Conservation (phyloP, 192 early-diverging fungal species). For the Coemansia sp. region DNA sequence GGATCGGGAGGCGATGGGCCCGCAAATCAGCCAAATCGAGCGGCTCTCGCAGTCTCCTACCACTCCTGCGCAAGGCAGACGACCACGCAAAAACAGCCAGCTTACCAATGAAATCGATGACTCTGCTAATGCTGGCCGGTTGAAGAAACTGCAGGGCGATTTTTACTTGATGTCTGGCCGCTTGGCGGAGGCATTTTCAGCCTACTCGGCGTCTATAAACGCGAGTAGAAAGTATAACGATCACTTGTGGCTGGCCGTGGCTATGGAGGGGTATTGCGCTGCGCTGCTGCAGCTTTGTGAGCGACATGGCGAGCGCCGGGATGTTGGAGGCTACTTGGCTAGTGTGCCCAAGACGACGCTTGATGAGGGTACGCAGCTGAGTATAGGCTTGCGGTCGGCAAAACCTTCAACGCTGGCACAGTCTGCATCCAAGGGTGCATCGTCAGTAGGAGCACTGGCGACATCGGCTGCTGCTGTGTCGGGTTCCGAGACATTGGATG, state of each 20-base stretch:
- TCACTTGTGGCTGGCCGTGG: slow-evolving; percentile 54
- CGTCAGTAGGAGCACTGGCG: background rate
- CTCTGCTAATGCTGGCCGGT: slow-evolving; percentile 26
- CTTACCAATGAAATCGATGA: slow-evolving; percentile 7
- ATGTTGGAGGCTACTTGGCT: slow-evolving; percentile 8
- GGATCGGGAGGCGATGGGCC: slow-evolving; percentile 27
- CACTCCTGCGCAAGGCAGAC: background rate
- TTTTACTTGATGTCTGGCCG: slow-evolving; percentile 49
- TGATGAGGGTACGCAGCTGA: background rate
- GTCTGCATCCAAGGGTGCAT: background rate
- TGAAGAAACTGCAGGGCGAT: slow-evolving; percentile 56
- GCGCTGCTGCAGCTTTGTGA: slow-evolving; percentile 46
- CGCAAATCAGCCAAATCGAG: slow-evolving; percentile 9
- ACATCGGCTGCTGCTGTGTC: background rate
- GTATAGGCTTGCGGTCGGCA: background rate
- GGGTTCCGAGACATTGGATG: background rate
- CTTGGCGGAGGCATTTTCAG: slow-evolving; percentile 41
- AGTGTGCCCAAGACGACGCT: slow-evolving; percentile 6
- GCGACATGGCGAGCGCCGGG: slow-evolving; percentile 23
- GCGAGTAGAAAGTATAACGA: slow-evolving; percentile 33
- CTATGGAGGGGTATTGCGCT: slow-evolving; percentile 53
- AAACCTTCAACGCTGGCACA: background rate
- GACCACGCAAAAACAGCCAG: slow-evolving; percentile 3
- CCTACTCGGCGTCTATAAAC: slow-evolving; percentile 41
- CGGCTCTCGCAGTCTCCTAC: slow-evolving; percentile 8